Base-by-base conservation (phyloP, 805 yeast genomes). In the Cyberlindnera nakhonratchasimensis region DNA sequence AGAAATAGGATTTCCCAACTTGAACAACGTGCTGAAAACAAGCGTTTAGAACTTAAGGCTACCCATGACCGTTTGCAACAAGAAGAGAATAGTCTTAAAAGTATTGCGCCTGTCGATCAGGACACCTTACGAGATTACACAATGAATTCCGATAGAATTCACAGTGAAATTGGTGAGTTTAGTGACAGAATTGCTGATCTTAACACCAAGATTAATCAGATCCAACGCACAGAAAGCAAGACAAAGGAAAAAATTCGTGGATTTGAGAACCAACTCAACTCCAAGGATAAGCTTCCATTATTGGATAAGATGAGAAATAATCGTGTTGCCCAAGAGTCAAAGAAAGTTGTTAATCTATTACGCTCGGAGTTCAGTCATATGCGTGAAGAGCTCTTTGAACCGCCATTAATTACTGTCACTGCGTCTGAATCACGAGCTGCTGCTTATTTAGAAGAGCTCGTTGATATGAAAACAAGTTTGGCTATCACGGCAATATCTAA, bases 361-460 rank as follows among this genome's bases (percentile, higher is more conserved):
- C 67, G 82, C 35, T 49, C 64, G 17, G 57, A 62, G 20, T 21
- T 47, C 25, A 53, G 55, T 2, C 57, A 59, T 6, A 67, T 80
- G 37, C 55, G 62, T 35, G 63, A 63, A 1, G 59, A 62, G 11
- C 76, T 85, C 40, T 77, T 69, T 43, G 95, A 85, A 54, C 95
- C 96, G 1, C 90, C 97, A 0, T 62, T 82, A 8, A 66, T 88
- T 21, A 70, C 84, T 0, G 70, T 91, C 18, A 69, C 75, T 5
- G 75, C 82, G 0, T 69, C 67, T 1, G 74, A 80, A 43, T 58
- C 63, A 9, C 51, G 59, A 9, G 74, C 71, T 52, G 81, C 85
- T 0, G 67, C 72, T 9, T 77, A 74, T 43, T 59, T 88, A 39
- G 86, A 80, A 37, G 70, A 74, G 37, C 67, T 78, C 6, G 70